phyloP scores from a whole-genome alignment of 768 basidiomycete genomes.

The Leccinum aurantiacum region DNA sequence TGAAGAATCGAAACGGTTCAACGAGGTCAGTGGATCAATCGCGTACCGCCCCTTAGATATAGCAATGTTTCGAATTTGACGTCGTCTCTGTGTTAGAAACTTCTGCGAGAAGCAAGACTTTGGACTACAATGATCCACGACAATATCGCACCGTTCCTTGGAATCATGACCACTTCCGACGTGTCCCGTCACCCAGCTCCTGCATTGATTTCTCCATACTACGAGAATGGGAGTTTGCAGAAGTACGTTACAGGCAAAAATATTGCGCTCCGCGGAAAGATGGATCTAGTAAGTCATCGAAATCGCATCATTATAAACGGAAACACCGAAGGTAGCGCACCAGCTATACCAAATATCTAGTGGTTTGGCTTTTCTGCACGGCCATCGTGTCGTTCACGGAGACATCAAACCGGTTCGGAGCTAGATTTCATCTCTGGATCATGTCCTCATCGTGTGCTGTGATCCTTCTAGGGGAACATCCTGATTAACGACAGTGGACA shows the following conservation, averaged over 20 bases:
- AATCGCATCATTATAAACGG: not conserved
- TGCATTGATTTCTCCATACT: conserved; percentile 30
- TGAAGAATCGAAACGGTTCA: conserved; percentile 20
- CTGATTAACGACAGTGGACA: conserved; percentile 33
- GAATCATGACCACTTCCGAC: conserved; percentile 20
- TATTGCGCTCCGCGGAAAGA: conserved; percentile 12
- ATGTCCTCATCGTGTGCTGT: not conserved
- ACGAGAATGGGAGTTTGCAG: conserved; percentile 22
- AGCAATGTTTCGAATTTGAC: not conserved
- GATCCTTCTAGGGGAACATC: conserved; percentile 35
- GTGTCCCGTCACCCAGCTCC: conserved; percentile 17
- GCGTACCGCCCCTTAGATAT: not conserved
- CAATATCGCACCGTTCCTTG: conserved; percentile 29
- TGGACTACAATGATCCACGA: conserved; percentile 25
- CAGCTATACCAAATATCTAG: conserved; percentile 24
- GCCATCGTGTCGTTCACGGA: conserved; percentile 31
- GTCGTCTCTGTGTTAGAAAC: conserved; percentile 17
- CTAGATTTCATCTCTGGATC: not conserved
- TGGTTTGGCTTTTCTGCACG: conserved; percentile 28
- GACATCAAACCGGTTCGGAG: conserved; percentile 39
- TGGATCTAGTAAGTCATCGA: conserved; percentile 23
- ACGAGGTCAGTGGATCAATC: conserved; percentile 15
- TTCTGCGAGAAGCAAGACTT: conserved; percentile 29
- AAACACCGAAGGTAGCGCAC: not conserved
- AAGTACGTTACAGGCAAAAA: conserved; percentile 11